Base-by-base conservation (phyloP, 257 asterid genomes). In the Penstemon barbatus region DNA sequence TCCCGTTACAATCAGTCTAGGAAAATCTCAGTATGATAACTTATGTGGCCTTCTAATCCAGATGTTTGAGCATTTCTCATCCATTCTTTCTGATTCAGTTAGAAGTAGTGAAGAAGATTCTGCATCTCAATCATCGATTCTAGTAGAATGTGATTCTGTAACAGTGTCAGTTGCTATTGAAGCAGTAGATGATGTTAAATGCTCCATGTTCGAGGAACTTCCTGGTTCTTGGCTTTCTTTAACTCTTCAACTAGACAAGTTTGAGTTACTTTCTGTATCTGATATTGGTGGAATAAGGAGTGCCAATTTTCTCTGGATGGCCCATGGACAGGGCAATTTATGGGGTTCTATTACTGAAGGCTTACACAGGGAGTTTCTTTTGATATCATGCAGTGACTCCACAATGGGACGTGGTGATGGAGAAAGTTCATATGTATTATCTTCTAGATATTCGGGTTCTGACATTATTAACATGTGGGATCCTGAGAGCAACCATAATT, bases 371-470 rank as follows among this genome's bases (percentile, higher is more conserved):
- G 90, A 94, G 77, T 84, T 91, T 79, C 90, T 87, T 74, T 87
- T 94, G 80, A 82, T 91, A 68, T 87, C 97, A 61, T 91, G 96
- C 79, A 82, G 79, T 58, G 85, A 84, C 77, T 81, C 96, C 58
- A 56, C 87, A 54, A 72, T 79, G 74, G 96, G 98, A 46, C 99
- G 99, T 63, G 98, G 99, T 68, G 89, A 83, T 76, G 99, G 99
- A 74, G 89, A 87, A 79, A 95, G 98, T 72, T 94, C 91, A 65
- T 91, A 89, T 72, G 84, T 85, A 55, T 71, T 94, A 69, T 85
- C 92, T 63, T 86, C 95, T 75, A 83, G 80, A 77, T 54, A 68
- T 72, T 80, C 96, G 3, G 99, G 97, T 56, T 84, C 90, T 61
- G 94, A 87, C 70, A 81, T 91, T 57, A 75, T 89, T 45, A 80